Base-by-base conservation (phyloP, 768 basidiomycete species). In the Termitomyces sp. region DNA sequence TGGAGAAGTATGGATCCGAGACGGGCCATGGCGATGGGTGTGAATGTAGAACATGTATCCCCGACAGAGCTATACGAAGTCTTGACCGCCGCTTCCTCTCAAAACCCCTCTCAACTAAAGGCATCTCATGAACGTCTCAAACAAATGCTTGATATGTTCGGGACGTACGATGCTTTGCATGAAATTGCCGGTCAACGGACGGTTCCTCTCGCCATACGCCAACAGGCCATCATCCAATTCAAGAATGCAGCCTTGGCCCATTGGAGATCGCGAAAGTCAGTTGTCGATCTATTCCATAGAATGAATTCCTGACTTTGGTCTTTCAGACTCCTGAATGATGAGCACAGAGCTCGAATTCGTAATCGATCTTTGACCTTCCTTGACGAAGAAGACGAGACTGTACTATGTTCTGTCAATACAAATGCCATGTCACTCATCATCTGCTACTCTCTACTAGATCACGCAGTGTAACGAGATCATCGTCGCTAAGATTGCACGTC, bases 151-250 rank as follows among this genome's bases (percentile, higher is more conserved):
- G 82, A 86, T 50, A 79, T 83, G 72, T 77, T 83, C 50, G 92
- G 91, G 43, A 82, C 87, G 0, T 88, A 81, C 63, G 83, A 89
- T 65, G 79, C 80, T 20, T 75, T 94, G 49, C 83, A 89, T 62
- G 81, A 86, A 62, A 90, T 93, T 68, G 88, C 90, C 24, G 76
- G 83, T 30, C 79, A 84, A 62, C 74, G 71, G 60, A 70, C 76
- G 2, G 69, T 86, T n/a, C 86, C 89, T 14, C 69, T 88, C 38
- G 73, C 74, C 16, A 80, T 94, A 51, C 84, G 93, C 43, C 82
- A 89, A 63, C 89, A 90, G 68, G 85, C 88, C 26, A 90, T 92
- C 61, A 88, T 95, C 55, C 92, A 93, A 66, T 89, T 94, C 75
- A 95, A 95, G 73, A 95, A 94, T 64, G 78, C 80, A 1, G 86